These are phyloP conservation scores for Cucurbitaria berberidis DNA, from an alignment of 2,329 filamentous ascomycete species.

Conservation along the genomic window DNA sequence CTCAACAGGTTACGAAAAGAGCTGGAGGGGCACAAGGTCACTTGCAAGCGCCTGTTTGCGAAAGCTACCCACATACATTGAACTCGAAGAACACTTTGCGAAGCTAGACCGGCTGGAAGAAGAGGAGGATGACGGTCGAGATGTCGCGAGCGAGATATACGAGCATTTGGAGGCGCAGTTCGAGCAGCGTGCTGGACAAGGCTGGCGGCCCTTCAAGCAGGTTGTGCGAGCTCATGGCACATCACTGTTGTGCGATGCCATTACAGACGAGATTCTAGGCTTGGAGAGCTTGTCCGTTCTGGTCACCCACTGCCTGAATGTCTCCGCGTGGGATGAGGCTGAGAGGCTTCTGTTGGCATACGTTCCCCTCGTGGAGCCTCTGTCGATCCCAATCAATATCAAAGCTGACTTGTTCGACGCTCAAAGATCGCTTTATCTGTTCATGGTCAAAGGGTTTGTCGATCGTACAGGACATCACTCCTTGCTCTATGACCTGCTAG, in stretches of 20 bases:
- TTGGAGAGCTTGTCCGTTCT: conserved; percentile 31
- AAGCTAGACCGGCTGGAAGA: conserved; percentile 38
- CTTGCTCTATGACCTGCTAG: conserved; percentile 44
- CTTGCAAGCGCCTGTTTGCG: conserved; percentile 49
- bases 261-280: conserved; percentile 42
- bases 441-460: conserved; percentile 36
- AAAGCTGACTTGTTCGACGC: conserved; percentile 37
- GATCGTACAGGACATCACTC: conserved; percentile 35
- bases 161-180: conserved; percentile 48
- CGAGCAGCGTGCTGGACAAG: conserved; percentile 39
- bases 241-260: conserved; percentile 44
- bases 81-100: conserved; percentile 47
- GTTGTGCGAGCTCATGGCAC: conserved; percentile 52
- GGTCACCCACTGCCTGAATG: conserved; percentile 37
- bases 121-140: conserved; percentile 40
- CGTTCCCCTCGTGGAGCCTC: conserved; percentile 27
- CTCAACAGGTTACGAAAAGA: conserved; percentile 21
- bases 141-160: conserved; percentile 49
- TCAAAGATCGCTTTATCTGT: conserved; percentile 34
- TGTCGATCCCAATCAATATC: conserved; percentile 32
- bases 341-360: conserved; percentile 42
- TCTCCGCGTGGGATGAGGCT: conserved; percentile 43
- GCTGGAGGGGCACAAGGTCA: conserved; percentile 44
- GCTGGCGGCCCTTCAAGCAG: conserved; percentile 50
- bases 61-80: conserved; percentile 51